These are phyloP conservation scores for Neofusicoccum ribis DNA, from an alignment of 2,329 filamentous ascomycete species.

Conservation along the genomic window DNA sequence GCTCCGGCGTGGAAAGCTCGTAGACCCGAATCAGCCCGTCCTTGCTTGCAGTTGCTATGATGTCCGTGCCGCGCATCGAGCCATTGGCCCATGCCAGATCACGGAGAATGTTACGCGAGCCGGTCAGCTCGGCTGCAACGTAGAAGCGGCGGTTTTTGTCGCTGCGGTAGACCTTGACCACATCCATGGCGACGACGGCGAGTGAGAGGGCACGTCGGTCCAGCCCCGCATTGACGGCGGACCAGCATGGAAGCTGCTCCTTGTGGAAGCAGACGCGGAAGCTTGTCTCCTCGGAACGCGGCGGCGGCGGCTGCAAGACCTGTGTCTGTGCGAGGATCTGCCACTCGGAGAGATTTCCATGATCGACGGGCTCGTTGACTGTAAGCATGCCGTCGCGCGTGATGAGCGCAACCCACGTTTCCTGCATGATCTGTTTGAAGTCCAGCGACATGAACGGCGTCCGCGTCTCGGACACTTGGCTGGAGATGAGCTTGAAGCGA, in stretches of 20 bases:
- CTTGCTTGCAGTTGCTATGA: conserved; percentile 88
- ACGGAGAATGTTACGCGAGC: conserved; percentile 68
- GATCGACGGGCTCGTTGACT: conserved; percentile 81
- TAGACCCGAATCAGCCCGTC: conserved; percentile 91
- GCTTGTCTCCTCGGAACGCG: conserved; percentile 79
- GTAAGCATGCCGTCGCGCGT: conserved; percentile 78
- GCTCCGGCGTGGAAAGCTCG: conserved; percentile 64
- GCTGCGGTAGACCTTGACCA: conserved; percentile 81
- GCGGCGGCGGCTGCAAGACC: conserved; percentile 64
- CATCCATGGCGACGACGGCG: conserved; percentile 82
- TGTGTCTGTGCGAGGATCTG: conserved; percentile 72
- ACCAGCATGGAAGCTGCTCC: conserved; percentile 77
- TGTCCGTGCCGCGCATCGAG: conserved; percentile 85
- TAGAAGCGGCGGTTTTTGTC: conserved; percentile 77
- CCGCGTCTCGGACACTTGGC: conserved; percentile 67
- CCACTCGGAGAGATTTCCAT: conserved; percentile 79
- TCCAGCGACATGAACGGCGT: conserved; percentile 75
- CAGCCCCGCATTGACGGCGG: conserved; percentile 76
- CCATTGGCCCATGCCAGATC: conserved; percentile 93
- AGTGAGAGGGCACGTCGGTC: conserved; percentile 75
- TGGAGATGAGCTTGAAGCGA: conserved; percentile 72
- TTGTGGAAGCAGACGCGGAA: conserved; percentile 89
- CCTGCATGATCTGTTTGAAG: conserved; percentile 79
- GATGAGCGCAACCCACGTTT: conserved; percentile 83
- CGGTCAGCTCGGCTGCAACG: conserved; percentile 72